Evolutionary conservation across 768 basidiomycete genomes (phyloP), one percentile per base, ranked within the genome.

Genomic region (Tephrocybe rancida): DNA sequence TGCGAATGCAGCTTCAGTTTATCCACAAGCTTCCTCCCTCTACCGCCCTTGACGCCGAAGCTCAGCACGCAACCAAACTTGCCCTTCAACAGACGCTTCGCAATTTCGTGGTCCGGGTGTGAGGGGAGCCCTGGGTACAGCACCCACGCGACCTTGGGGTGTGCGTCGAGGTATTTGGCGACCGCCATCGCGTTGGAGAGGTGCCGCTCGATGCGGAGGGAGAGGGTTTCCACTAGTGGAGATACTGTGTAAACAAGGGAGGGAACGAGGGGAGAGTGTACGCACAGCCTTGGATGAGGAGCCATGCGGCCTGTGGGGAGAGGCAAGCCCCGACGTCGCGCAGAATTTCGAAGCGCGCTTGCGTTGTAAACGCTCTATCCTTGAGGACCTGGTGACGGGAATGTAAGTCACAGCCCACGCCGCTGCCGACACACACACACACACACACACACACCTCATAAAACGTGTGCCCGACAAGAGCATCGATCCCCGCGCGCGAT

Each of bases 111-210:
- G 44, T 77, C 81, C 0, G 70, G 55, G 64, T 88, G 88, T 6
- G 55, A 67, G 38, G 62, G 56, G 1, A 87, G 74, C 0, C 88
- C 88, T 24, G 81, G 72, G 60, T 88, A 89, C 0, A 77, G 79
- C 1, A 87, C 85, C 86, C 83, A 88, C 1, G 76, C 67, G 19
- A 88, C 75, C 39, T 78, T 75, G 5, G 78, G 75, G 60, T 88
- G 80, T 34, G 73, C 58, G 58, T 80, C 72, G 24, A 88, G 76
- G 70, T 74, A 84, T 30, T 57, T 66, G 41, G 21, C 69, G 58
- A 48, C 42, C 19, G 51, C 71, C 6, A 86, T 69, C 0, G 85
- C 76, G 54, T 88, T 88, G 19, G 77, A 71, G 34, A 69, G 76
- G 57, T 88, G 86, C 37, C 86, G 70, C 67, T 86, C 74, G 22